Base-by-base conservation (phyloP, 495 filamentous ascomycete genomes). In the Penicillium desertorum region DNA sequence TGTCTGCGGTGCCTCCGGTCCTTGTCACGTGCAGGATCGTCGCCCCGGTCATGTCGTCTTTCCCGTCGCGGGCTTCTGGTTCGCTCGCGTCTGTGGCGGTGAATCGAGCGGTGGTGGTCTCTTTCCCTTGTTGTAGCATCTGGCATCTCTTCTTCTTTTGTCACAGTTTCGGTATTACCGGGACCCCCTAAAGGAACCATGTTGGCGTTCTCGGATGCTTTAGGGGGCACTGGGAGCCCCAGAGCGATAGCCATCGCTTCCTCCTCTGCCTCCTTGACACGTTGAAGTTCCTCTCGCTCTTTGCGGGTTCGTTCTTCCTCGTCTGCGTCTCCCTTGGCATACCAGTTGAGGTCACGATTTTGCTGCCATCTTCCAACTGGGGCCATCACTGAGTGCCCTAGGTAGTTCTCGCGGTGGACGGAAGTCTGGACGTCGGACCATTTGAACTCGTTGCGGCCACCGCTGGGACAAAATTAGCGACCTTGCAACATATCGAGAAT, bases 281-380 rank as follows among this genome's bases (percentile, higher is more conserved):
- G 80, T 47, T 86, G 80, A 49, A 91, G 83, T 62, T 95, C 93
- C 58, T 83, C 85, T 17, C 88, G 86, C 62, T 90, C 82, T 53
- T 86, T 76, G 11, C 73, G 81, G 20, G 76, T 76, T 47, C 76
- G 78, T 57, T 89, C 83, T 47, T 87, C 85, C 19, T 86, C 81
- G n/a, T 70, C 67, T 6, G 71, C 65, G 20, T 90, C 83, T 14
- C 76, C 79, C 68, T 90, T 93, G 4, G 92, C 85, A 62, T 98
- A 98, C 94, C 94, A 98, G 41, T 69, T 78, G 6, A 97, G 76
- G 62, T 98, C 93, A 54, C 82, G 83, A n/a, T 84, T 84, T 61
- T 94, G 89, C 62, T 96, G 92, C 94, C 95, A 98, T 48, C 94
- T 89, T 11, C 94, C 94, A 11, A 98, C 95, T 0, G 94, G 83